A percentile compares a stretch with the other conserved stretches of the same genome.
Conservation (phyloP, 164 flowering plant genomes). For the Platanus orientalis region DNA sequence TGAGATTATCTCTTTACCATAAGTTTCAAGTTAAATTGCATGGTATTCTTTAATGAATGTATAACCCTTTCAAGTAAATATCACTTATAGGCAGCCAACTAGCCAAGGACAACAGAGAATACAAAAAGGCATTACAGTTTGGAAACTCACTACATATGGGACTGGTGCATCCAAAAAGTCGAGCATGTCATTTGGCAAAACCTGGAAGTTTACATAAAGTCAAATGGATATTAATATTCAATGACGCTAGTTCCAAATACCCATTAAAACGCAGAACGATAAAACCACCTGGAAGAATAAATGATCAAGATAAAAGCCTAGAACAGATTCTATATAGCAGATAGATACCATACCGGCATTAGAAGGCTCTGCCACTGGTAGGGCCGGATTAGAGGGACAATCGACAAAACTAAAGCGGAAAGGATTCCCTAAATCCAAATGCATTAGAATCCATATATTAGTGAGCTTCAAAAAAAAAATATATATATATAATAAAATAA, state of each 20-base stretch:
- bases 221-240: neutral
- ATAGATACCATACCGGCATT: constrained; percentile 68
- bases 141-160: constrained; percentile 81
- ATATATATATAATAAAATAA: too few species aligned
- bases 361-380: constrained; percentile 96
- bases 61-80: too few species aligned
- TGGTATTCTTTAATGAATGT: too few species aligned
- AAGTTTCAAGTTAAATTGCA: too few species aligned
- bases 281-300: neutral
- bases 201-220: constrained; percentile 37
- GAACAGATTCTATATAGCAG: neutral
- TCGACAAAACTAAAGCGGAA: constrained; percentile 81
- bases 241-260: neutral
- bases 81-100: too few species aligned
- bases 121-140: neutral
- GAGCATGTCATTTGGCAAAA: constrained; percentile 97
- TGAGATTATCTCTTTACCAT: too few species aligned
- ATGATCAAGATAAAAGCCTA: neutral
- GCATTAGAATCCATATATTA: neutral
- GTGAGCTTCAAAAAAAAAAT: neutral
- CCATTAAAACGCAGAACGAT: constrained; percentile 1
- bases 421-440: constrained; percentile 67
- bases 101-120: too few species aligned
- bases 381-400: constrained; percentile 87
- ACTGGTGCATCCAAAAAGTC: constrained; percentile 99